These are phyloP conservation scores for Auriscalpium orientale DNA, from an alignment of 768 basidiomycete genomes.

Conservation along the genomic window DNA sequence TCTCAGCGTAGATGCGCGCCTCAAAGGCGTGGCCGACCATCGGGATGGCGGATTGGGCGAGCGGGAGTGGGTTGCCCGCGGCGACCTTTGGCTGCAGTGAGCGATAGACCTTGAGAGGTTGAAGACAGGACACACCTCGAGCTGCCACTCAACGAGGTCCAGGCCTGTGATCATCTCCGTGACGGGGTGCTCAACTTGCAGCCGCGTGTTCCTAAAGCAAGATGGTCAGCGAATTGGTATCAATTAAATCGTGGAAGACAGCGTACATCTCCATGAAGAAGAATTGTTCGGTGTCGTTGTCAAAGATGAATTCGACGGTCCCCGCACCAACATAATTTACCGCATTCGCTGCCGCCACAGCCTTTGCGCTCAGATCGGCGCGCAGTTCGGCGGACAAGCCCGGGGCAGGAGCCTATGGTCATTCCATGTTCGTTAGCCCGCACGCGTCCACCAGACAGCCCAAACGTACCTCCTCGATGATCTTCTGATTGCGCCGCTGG, in stretches of 20 bases:
- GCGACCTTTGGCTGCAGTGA: constrained; percentile 48
- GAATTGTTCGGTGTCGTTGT: constrained; percentile 80
- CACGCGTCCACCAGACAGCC: background rate
- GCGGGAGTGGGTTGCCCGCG: constrained; percentile 78
- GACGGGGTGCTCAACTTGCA: constrained; percentile 89
- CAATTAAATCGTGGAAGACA: background rate
- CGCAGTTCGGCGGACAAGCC: constrained; percentile 74
- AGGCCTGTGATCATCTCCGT: constrained; percentile 94
- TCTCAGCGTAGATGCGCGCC: constrained; percentile 93
- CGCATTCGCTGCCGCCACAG: constrained; percentile 86
- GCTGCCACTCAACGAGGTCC: constrained; percentile 93
- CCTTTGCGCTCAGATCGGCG: constrained; percentile 76
- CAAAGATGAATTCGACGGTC: constrained; percentile 96
- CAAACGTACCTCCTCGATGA: constrained; percentile 71
- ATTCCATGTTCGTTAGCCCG: no score
- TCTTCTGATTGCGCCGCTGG: constrained; percentile 90
- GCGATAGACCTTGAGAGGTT: background rate
- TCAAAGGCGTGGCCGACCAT: constrained; percentile 92
- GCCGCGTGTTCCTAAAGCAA: constrained; percentile 61
- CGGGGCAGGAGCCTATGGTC: constrained; percentile 93
- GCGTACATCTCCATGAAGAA: constrained; percentile 94
- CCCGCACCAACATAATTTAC: constrained; percentile 90
- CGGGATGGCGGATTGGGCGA: constrained; percentile 70
- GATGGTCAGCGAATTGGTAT: background rate
- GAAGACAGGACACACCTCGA: constrained; percentile 44